Evolutionary conservation across 2,329 filamentous ascomycete genomes (phyloP).

Genomic region (Cercospora sesami): DNA sequence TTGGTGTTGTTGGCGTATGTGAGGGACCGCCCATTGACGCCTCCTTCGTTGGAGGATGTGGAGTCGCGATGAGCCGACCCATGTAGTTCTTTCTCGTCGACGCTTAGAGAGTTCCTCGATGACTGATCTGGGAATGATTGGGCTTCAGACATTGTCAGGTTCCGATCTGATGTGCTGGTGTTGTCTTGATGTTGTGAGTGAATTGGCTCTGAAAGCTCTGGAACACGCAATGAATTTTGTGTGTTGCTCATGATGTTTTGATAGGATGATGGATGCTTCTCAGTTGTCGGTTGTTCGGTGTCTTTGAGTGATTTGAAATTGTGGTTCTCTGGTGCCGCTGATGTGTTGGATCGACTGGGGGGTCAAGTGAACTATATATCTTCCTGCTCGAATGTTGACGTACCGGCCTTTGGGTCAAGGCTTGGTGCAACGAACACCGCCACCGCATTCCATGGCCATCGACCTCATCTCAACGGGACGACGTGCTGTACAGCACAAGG

Average conservation of each 20-base stretch:
- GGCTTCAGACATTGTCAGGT: background rate
- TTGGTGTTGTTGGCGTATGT: background rate
- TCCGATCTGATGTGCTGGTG: background rate
- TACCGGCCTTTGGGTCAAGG: background rate
- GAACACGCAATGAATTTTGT: background rate
- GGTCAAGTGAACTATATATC: background rate
- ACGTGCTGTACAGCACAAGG: background rate
- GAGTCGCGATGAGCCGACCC: background rate
- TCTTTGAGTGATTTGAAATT: background rate
- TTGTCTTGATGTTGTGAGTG: background rate
- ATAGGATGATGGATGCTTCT: background rate
- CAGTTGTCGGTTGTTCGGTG: background rate
- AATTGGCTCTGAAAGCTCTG: slow-evolving; percentile 5
- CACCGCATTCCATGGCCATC: background rate
- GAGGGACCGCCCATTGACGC: background rate
- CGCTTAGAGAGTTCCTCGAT: background rate
- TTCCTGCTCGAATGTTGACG: background rate
- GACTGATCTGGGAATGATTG: slow-evolving; percentile 6
- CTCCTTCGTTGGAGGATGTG: background rate
- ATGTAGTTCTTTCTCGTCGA: background rate
- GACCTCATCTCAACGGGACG: background rate
- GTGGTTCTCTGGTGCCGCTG: background rate
- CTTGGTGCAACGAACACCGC: slow-evolving; percentile 7
- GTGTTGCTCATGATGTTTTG: slow-evolving; percentile 6
- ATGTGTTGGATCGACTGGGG: background rate